Percentiles rank a stretch among this genome's conserved stretches.
phyloP scores from a whole-genome alignment of 768 basidiomycete genomes.

The Auricularia sp. region DNA sequence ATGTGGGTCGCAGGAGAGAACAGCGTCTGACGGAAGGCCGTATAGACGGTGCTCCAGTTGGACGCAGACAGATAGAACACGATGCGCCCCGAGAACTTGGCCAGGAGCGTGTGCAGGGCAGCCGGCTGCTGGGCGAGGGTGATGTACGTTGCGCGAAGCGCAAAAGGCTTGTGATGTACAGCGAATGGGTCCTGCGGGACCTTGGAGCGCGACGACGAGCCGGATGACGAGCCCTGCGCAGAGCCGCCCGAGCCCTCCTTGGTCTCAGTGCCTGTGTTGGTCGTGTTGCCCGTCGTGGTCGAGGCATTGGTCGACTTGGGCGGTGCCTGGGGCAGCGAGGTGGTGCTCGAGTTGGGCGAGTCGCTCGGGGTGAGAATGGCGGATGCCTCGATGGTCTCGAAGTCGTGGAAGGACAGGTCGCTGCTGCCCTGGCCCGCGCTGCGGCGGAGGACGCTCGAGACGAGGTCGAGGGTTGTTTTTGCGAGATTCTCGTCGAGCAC shows the following conservation, averaged over 20 bases:
- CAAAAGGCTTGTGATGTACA: constrained; percentile 16
- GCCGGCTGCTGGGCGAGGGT: constrained; percentile 44
- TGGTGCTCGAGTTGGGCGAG: background rate
- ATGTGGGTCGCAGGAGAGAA: constrained; percentile 37
- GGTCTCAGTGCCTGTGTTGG: background rate
- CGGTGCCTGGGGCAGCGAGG: background rate
- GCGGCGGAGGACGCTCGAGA: constrained; percentile 74
- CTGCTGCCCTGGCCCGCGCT: constrained; percentile 48
- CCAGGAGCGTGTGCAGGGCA: constrained; percentile 52
- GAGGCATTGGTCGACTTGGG: background rate
- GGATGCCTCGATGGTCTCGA: constrained; percentile 42
- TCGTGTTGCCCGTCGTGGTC: background rate
- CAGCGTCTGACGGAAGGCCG: constrained; percentile 63
- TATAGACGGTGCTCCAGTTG: constrained; percentile 75
- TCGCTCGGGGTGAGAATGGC: background rate
- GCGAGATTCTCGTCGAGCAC: constrained; percentile 77
- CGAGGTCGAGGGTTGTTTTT: constrained; percentile 68
- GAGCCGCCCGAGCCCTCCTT: background rate
- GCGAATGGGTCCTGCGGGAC: background rate
- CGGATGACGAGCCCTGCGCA: background rate
- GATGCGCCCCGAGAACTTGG: constrained; percentile 66
- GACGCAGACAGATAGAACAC: constrained; percentile 80
- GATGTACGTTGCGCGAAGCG: constrained; percentile 52
- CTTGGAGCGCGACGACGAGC: background rate
- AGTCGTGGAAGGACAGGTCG: constrained; percentile 61